These are phyloP conservation scores for Hypsizygus marmoreus DNA, from an alignment of 768 basidiomycete genomes.

Conservation along the genomic window DNA sequence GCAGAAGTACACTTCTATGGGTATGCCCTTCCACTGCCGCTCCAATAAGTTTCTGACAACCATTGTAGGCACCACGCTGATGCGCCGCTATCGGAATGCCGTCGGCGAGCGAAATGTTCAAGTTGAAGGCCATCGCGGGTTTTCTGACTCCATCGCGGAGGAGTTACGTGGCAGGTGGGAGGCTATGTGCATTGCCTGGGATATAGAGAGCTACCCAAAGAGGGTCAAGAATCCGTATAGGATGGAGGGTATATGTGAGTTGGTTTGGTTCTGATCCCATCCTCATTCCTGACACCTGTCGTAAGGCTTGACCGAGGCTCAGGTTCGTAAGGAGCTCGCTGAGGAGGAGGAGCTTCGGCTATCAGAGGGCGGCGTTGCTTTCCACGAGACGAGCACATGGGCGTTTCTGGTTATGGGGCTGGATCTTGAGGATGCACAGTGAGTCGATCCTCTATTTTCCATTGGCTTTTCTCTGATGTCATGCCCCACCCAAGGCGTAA, in stretches of 20 bases:
- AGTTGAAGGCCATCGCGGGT: conserved; percentile 10
- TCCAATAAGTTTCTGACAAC: too few species aligned
- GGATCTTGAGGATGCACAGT: conserved; percentile 22
- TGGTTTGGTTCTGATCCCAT: conserved; percentile 3
- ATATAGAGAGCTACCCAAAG: conserved; percentile 10
- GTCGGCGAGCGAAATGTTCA: conserved; percentile 17
- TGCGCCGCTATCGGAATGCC: conserved; percentile 8
- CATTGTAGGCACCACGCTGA: conserved; percentile 19
- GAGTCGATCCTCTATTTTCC: conserved; percentile 7
- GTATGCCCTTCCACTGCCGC: too few species aligned
- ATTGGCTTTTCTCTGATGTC: background rate
- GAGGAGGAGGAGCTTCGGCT: conserved; percentile 3
- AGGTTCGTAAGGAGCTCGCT: conserved; percentile 6
- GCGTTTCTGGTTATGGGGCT: conserved; percentile 16
- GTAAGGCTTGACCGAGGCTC: conserved; percentile 12
- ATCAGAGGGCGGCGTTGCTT: background rate
- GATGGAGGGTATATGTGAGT: too few species aligned
- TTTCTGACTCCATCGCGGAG: conserved; percentile 8
- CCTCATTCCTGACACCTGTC: background rate
- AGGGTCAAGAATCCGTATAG: too few species aligned
- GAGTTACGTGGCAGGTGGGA: conserved; percentile 13
- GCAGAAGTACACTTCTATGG: conserved; percentile 19
- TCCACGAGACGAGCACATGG: conserved; percentile 11
- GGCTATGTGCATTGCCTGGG: conserved; percentile 15
- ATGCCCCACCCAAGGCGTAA: background rate